Base-by-base conservation (phyloP, 192 early-diverging fungal species). In the Gryganskiella cystojenkinii region DNA sequence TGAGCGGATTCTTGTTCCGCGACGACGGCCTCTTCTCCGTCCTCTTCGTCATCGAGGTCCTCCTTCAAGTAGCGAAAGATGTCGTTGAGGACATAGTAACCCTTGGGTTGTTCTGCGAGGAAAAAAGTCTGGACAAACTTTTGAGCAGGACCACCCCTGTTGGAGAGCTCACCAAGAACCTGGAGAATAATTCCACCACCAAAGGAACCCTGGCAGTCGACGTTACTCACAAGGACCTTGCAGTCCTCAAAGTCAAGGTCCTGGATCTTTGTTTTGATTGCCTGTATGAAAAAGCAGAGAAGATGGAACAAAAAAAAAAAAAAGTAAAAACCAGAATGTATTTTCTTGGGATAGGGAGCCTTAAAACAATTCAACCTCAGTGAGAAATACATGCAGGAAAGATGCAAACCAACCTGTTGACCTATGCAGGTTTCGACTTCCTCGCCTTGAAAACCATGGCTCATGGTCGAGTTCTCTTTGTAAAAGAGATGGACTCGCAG, bases 111-210 rank as follows among this genome's bases (percentile, higher is more conserved):
- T 73, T 92, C 87, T 42, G 93, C 95, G 43, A 98, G 81, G 64
- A 95, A 90, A 70, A 98, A 97, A 7, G 95, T 95, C 70, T 98
- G 96, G 37, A 86, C 92, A 80, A 98, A 98, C 70, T 94, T 92
- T 84, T 93, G 92, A 25, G 91, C 88, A 13, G 88, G 67, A 31
- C 88, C 88, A 31, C 85, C 89, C 49, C 88, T 85, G 85, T 94
- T 95, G 66, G 94, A 91, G 87, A 97, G 92, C 82, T 96, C 91
- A 25, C 96, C 96, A 22, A 98, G 81, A 5, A 97, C 95, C 81
- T 97, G 96, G 45, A 97, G 85, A 19, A 97, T 78, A 56, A 98
- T 94, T 63, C 93, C 91, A 34, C 89, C 90, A 37, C 88, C 81
- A 52, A 84, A 71, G 3, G 95, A 94, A 0, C 86, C 69, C 79